These are phyloP conservation scores for Lunasporangiospora selenospora DNA, from an alignment of 192 early-diverging fungal species.

Conservation along the genomic window DNA sequence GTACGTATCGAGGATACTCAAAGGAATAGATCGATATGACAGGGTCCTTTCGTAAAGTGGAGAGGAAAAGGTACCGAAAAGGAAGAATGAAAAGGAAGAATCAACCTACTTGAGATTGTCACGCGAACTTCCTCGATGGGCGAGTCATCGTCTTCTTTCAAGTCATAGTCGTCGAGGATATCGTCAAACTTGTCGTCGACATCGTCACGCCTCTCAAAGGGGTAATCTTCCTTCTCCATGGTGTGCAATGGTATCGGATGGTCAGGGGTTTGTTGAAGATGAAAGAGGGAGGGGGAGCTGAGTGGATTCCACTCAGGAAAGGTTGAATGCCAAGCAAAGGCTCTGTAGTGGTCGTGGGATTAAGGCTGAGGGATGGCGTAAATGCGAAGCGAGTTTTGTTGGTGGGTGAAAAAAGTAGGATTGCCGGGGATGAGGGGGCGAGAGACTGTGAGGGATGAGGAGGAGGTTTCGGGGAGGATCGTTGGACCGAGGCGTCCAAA, in stretches of 20 bases:
- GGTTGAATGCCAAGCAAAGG: background rate
- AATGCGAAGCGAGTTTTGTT: background rate
- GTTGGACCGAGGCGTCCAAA: too few relatives aligned
- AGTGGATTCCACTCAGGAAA: too few relatives aligned
- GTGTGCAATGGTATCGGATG: too few relatives aligned
- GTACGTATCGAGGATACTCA: background rate
- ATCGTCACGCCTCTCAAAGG: slow-evolving; percentile 24
- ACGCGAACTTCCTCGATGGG: slow-evolving; percentile 57
- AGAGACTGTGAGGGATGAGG: too few relatives aligned
- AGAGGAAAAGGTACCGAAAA: too few relatives aligned
- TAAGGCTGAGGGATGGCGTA: slow-evolving; percentile 1
- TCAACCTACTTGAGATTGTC: slow-evolving; percentile 49
- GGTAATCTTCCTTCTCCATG: slow-evolving; percentile 32
- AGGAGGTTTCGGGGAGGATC: too few relatives aligned
- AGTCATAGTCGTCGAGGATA: slow-evolving; percentile 21
- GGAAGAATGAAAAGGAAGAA: background rate
- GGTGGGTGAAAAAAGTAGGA: background rate
- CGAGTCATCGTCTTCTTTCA: slow-evolving; percentile 47
- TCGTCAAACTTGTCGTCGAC: slow-evolving; percentile 22
- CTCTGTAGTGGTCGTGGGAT: background rate
- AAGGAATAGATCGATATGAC: background rate
- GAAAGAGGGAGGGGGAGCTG: too few relatives aligned
- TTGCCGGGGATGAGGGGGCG: background rate
- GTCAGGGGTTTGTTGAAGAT: background rate
- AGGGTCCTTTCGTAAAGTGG: too few relatives aligned